Base-by-base conservation (phyloP, 176 grass and related monocot species). In the Saccharum spontaneum region DNA sequence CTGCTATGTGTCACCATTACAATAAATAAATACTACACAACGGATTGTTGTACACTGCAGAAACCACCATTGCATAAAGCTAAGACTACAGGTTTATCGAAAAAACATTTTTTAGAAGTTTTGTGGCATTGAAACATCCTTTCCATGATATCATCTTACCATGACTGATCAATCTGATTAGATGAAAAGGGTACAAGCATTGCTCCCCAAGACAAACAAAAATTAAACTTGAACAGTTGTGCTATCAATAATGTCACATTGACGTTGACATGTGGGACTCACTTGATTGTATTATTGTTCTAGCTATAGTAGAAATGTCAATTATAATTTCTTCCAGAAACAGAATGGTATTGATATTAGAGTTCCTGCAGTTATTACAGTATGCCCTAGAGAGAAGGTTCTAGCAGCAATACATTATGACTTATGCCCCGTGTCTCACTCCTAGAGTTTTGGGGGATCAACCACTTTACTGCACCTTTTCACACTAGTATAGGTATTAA, bases 401-500 rank as follows among this genome's bases (percentile, higher is more conserved):
- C 40, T 61, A 71, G 72, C 77, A 90, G 66, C 76, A 76, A 75
- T 80, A 80, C 73, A 87, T 87, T 79, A 83, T 87, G 39, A 54
- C 62, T 62, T 38, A 45, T 44, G 75, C 76, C 83, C 79, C 71
- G 55, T 81, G 55, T 88, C 78, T 88, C 83, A 20, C 79, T 84
- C 86, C 83, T 84, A 76, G 74, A 78, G 41, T 88, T 88, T 62
- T 81, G 86, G 83, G 54, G 59, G 79, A 83, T 90, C 80, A 81
- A 83, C 39, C 88, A 83, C 86, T 87, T 86, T 72, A 82, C 79
- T 83, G 18, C 76, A 79, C 80, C 79, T 81, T 77, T 87, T 89
- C 64, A 87, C 84, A 87, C 84, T 77, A 87, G 55, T 90, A 80
- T 90, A 79, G 26, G 38, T 79, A 85, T 91, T 88, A 88, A 91